Evolutionary conservation across 2,329 filamentous ascomycete genomes (phyloP).

Genomic region (Leptographium procerum): DNA sequence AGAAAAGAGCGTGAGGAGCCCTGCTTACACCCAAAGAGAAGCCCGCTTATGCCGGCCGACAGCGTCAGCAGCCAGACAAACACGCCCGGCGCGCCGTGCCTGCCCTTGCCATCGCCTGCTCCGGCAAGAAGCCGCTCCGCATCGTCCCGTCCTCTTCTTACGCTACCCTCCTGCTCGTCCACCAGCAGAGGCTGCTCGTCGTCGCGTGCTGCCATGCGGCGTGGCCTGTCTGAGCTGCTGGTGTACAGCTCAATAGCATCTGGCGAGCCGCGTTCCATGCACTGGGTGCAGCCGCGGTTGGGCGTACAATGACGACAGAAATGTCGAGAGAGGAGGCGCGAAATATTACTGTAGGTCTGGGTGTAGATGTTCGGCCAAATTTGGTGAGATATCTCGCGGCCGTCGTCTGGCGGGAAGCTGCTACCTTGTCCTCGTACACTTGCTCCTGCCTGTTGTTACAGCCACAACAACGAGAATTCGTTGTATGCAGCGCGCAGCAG

Average conservation of each 20-base stretch:
- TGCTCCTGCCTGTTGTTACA: background rate
- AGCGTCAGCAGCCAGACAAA: slow-evolving; percentile 53
- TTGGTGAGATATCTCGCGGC: background rate
- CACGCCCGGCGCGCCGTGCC: slow-evolving; percentile 24
- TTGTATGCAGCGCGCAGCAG: background rate
- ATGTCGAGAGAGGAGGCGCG: too few relatives aligned
- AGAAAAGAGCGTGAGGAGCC: too few relatives aligned
- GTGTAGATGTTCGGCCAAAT: background rate
- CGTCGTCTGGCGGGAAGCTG: background rate
- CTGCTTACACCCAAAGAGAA: slow-evolving; percentile 59
- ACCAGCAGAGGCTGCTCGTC: slow-evolving; percentile 11
- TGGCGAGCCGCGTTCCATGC: background rate
- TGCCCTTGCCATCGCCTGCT: background rate
- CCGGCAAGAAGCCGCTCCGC: background rate
- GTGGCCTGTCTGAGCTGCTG: background rate
- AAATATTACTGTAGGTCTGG: too few relatives aligned
- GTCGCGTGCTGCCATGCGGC: background rate
- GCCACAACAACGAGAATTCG: too few relatives aligned
- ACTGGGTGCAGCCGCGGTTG: background rate
- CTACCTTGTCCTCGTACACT: background rate
- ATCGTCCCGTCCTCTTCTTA: too few relatives aligned
- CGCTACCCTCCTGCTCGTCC: background rate
- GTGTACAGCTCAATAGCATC: background rate
- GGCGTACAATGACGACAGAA: too few relatives aligned
- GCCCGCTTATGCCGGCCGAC: slow-evolving; percentile 54